Conservation (phyloP, 1,139 yeast species). For the Hanseniaspora sp. region DNA sequence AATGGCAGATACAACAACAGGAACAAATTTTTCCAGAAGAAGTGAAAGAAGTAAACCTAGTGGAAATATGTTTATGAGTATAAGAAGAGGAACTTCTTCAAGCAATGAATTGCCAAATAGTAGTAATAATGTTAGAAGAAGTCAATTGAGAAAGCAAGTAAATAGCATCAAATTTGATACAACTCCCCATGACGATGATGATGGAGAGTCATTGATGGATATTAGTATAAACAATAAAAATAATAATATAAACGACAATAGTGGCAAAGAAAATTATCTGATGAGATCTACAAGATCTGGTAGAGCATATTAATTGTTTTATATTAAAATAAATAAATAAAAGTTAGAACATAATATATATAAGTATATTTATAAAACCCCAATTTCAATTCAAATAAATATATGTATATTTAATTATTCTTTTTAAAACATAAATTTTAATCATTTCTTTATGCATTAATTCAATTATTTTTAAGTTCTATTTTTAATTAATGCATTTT, state of each 20-base stretch:
- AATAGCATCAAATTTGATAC: constrained; percentile 10
- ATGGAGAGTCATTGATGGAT: constrained; percentile 9
- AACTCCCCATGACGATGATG: constrained; percentile 14
- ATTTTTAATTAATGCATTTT: too few species aligned
- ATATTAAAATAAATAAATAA: too few species aligned
- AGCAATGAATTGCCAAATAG: background rate
- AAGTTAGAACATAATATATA: too few species aligned
- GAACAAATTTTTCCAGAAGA: background rate
- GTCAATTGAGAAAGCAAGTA: background rate
- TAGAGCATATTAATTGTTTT: constrained; percentile 9
- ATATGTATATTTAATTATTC: too few species aligned
- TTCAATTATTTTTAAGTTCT: too few species aligned
- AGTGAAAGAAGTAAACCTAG: background rate
- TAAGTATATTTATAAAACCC: too few species aligned
- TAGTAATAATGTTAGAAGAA: background rate
- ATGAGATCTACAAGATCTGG: constrained; percentile 12
- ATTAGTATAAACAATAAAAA: background rate
- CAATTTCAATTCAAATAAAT: too few species aligned
- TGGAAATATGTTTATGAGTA: constrained; percentile 12
- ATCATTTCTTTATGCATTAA: too few species aligned
- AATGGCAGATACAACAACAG: constrained; percentile 12
- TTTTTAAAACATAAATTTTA: too few species aligned
- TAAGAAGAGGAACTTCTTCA: background rate
- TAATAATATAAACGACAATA: background rate
- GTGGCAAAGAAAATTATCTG: background rate